These are phyloP conservation scores for Styphnolobium japonicum DNA, from an alignment of 306 rosid species.

Conservation along the genomic window DNA sequence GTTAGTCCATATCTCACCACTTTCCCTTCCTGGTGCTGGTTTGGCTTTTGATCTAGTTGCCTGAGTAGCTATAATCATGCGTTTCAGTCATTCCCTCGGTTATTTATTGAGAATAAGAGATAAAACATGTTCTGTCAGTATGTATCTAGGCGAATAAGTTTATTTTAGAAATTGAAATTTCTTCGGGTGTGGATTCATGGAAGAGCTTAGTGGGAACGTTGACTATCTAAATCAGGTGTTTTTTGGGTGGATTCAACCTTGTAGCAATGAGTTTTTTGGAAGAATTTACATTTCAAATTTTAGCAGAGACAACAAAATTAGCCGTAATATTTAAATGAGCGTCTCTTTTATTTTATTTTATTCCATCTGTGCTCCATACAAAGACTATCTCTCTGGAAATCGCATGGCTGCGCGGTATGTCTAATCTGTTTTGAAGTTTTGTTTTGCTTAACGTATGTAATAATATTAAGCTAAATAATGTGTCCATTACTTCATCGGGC, in stretches of 20 bases:
- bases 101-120: slow-evolving; percentile 34
- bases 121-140: slow-evolving; percentile 18
- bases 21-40: slow-evolving; percentile 7
- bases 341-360: too few species aligned
- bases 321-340: background rate
- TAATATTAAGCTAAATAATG: background rate
- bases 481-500: too few species aligned
- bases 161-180: slow-evolving; percentile 3
- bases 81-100: slow-evolving; percentile 5
- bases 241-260: background rate
- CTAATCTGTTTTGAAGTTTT: background rate
- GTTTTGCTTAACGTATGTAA: background rate
- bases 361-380: background rate
- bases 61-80: slow-evolving; percentile 31
- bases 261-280: background rate
- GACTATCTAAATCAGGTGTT: background rate
- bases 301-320: background rate
- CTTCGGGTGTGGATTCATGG: background rate
- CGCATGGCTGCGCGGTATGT: background rate
- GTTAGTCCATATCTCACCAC: slow-evolving; percentile 21
- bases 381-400: background rate
- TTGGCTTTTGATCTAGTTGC: slow-evolving; percentile 21
- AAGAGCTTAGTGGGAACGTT: background rate
- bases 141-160: slow-evolving; percentile 36
- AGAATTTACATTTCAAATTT: background rate